phyloP scores from a whole-genome alignment of 345 rosid genomes.

The Salix viminalis region DNA sequence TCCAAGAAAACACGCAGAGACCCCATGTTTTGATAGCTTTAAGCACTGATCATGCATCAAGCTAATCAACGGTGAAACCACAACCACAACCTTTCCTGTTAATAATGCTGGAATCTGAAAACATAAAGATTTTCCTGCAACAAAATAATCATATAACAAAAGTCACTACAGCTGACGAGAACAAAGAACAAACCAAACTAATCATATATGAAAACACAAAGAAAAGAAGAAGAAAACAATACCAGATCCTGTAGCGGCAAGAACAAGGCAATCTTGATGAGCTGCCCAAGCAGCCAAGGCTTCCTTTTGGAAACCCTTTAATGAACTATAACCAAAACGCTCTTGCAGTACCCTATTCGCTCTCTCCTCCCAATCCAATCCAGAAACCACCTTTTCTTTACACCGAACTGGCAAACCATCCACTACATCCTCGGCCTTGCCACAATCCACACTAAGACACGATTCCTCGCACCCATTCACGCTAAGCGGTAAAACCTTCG shows the following conservation, averaged over 20 bases:
- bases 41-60: conserved; percentile 96
- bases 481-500: conserved; percentile 20
- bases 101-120: conserved; percentile 86
- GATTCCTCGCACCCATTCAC: conserved; percentile 17
- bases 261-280: conserved; percentile 75
- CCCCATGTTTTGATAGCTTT: conserved; percentile 61
- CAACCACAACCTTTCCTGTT: conserved; percentile 77
- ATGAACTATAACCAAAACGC: conserved; percentile 55
- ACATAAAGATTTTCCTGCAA: conserved; percentile 81
- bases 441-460: background rate
- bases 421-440: conserved; percentile 10
- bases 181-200: background rate
- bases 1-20: conserved; percentile 93
- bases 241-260: conserved; percentile 96
- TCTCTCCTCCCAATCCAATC: conserved; percentile 54
- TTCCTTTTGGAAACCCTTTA: conserved; percentile 75
- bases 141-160: background rate
- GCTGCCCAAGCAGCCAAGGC: conserved; percentile 70
- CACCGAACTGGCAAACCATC: conserved; percentile 21
- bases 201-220: background rate
- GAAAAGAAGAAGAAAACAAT: conserved; percentile 6
- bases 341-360: conserved; percentile 41
- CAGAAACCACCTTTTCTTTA: conserved; percentile 30
- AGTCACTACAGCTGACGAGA: background rate
- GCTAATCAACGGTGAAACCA: conserved; percentile 87